phyloP scores from a whole-genome alignment of 2,329 filamentous ascomycete species.

The Hypomyces perniciosus region DNA sequence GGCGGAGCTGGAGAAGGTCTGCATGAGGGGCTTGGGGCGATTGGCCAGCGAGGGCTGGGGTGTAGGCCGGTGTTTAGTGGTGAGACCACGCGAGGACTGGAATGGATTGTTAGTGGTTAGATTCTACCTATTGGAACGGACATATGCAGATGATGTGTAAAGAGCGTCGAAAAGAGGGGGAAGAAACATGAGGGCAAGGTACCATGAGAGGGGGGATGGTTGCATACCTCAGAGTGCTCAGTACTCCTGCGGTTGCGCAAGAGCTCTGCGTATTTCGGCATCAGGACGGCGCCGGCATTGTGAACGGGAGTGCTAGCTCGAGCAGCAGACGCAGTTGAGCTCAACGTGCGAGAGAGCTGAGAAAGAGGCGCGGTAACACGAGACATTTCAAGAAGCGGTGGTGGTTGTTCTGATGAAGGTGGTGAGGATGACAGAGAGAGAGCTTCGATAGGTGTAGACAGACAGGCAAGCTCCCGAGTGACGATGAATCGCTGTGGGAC shows the following conservation, averaged over 20 bases:
- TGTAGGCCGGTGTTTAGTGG: conserved; percentile 43
- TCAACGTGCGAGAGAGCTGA: conserved; percentile 43
- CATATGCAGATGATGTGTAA: too few relatives aligned
- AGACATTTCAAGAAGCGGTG: conserved; percentile 33
- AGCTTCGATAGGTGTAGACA: not conserved
- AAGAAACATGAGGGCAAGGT: not conserved
- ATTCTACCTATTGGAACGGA: not conserved
- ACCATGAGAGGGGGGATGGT: not conserved
- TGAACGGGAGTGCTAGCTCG: conserved; percentile 28
- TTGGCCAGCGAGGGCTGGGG: conserved; percentile 38
- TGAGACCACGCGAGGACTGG: conserved; percentile 35
- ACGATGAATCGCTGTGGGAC: too few relatives aligned
- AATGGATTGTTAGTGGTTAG: not conserved
- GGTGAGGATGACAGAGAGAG: conserved; percentile 2
- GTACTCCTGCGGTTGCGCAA: conserved; percentile 29
- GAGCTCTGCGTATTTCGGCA: conserved; percentile 45
- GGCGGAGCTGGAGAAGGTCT: conserved; percentile 51
- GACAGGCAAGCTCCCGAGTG: too few relatives aligned
- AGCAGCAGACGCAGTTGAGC: conserved; percentile 34
- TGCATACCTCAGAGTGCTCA: conserved; percentile 37
- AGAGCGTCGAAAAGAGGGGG: not conserved
- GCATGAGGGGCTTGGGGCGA: conserved; percentile 53
- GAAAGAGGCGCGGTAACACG: conserved; percentile 43
- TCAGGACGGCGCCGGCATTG: conserved; percentile 33
- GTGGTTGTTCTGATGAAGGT: conserved; percentile 3